These are phyloP conservation scores for Paspalum notatum DNA, from an alignment of 176 grass and related monocot species.

Conservation along the genomic window DNA sequence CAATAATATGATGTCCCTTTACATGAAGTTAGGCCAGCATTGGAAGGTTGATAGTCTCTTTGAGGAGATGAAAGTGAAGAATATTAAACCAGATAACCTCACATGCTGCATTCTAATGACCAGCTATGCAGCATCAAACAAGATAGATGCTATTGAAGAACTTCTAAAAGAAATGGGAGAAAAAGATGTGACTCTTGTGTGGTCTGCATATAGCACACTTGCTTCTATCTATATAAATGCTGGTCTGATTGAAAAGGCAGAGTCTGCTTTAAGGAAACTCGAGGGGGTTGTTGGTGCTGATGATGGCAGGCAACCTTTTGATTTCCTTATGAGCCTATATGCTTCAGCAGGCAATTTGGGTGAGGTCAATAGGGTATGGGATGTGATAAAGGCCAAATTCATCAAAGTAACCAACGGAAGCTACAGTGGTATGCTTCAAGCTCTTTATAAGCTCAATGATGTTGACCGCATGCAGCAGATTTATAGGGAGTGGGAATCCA, in stretches of 20 bases:
- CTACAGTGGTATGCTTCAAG: constrained; percentile 71
- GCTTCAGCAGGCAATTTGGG: constrained; percentile 62
- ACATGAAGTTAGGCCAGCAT: constrained; percentile 59
- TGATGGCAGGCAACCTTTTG: constrained; percentile 56
- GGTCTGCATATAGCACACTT: constrained; percentile 70
- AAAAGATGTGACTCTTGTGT: constrained; percentile 39
- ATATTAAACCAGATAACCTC: constrained; percentile 53
- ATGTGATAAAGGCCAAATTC: constrained; percentile 53
- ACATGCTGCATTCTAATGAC: constrained; percentile 80
- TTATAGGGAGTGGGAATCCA: constrained; percentile 76
- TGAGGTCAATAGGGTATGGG: constrained; percentile 69
- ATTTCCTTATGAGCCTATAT: constrained; percentile 64
- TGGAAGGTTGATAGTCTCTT: constrained; percentile 52
- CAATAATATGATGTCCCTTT: constrained; percentile 79
- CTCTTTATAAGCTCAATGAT: constrained; percentile 72
- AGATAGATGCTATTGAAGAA: constrained; percentile 61
- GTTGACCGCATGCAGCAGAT: constrained; percentile 52
- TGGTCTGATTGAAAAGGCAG: constrained; percentile 57
- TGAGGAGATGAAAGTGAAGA: constrained; percentile 75
- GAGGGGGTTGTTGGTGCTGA: constrained; percentile 50
- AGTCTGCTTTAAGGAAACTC: constrained; percentile 68
- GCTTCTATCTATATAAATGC: constrained; percentile 72
- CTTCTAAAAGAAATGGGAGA: constrained; percentile 68
- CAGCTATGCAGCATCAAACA: constrained; percentile 58
- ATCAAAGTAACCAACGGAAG: constrained; percentile 58